Base-by-base conservation (phyloP, 768 basidiomycete species). In the Mycena maculata region DNA sequence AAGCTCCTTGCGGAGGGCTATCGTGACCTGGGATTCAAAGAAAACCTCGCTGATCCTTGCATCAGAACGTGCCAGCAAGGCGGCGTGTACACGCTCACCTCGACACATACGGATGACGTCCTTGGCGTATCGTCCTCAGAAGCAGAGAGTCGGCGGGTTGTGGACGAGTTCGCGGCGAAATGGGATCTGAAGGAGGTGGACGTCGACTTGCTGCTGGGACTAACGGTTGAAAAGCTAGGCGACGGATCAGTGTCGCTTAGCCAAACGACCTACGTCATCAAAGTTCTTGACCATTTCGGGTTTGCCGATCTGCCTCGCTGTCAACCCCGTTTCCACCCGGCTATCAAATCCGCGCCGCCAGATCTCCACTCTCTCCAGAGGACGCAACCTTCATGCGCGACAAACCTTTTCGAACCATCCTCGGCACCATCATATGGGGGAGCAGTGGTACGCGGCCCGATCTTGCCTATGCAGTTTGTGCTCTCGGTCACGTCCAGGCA, bases 371-470 rank as follows among this genome's bases (percentile, higher is more conserved):
- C 7, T 16, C 28, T 4, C 15, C 22, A 8, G 28, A 49, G 20
- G 48, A 49, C 4, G 20, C 25, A 6, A 27, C 27, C 4, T 62
- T 58, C 25, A 73, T 73, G 72, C 3, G n/a, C 0, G 65, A 66
- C 41, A 74, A 72, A 42, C 74, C 56, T 44, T 74, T 71, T 16
- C 25, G 39, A 0, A 23, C 41, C 0, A 39, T 75, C 0, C 50
- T 75, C 0, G 72, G 72, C 16, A 73, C 38, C 0, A 15, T 76
- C 0, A 69, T 77, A 47, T 75, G 74, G 52, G 65, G 65, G 1
- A 36, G 47, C 8, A 50, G 63, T 0, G 62, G 52, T 0, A 74
- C 69, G 50, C 22, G 50, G 0, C 71, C 68, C 0, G 69, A 77
- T 41, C 58, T 75, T 1, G 38, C 72, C 11, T 66, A 64, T 22